These are phyloP conservation scores for Crithidia sp. DNA, from an alignment of 208 protist species.

Conservation along the genomic window DNA sequence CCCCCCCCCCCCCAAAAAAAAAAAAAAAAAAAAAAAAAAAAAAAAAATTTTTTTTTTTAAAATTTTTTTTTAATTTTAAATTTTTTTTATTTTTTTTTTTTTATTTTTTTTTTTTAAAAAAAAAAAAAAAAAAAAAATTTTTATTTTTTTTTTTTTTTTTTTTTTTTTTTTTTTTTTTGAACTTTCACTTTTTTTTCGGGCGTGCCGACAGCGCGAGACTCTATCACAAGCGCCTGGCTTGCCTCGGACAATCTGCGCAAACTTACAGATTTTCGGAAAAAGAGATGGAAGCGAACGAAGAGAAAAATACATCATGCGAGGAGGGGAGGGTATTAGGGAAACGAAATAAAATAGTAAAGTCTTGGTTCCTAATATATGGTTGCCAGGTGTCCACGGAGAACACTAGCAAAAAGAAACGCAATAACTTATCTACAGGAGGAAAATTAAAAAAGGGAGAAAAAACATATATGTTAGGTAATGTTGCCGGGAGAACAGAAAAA, in stretches of 20 bases:
- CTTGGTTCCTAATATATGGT: constrained; percentile 5
- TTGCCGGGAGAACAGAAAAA: constrained; percentile 6
- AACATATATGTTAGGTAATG: constrained; percentile 18
- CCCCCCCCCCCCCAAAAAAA: too few relatives aligned
- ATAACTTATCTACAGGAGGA: constrained; percentile 15
- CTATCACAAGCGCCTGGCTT: constrained; percentile 7
- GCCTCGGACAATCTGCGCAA: constrained; percentile 15
- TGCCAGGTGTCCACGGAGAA: constrained; percentile 12
- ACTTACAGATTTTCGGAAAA: constrained; percentile 19
- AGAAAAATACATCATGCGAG: constrained; percentile 27
- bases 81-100: neutral
- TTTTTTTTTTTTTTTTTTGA: too few relatives aligned
- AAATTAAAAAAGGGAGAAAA: constrained; percentile 20
- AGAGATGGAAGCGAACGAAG: constrained; percentile 6
- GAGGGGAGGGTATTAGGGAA: constrained; percentile 16
- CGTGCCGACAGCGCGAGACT: constrained; percentile 1
- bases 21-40: neutral
- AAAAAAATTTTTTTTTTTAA: too few relatives aligned
- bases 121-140: too few relatives aligned
- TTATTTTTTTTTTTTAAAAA: neutral
- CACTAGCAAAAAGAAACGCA: constrained; percentile 20
- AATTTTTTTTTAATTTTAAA: too few relatives aligned
- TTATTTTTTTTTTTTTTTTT: neutral
- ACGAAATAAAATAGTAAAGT: constrained; percentile 27
- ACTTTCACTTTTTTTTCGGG: neutral